Evolutionary conservation across 192 early-diverging fungal genomes (phyloP).

Genomic region (Piromyces finnis): DNA sequence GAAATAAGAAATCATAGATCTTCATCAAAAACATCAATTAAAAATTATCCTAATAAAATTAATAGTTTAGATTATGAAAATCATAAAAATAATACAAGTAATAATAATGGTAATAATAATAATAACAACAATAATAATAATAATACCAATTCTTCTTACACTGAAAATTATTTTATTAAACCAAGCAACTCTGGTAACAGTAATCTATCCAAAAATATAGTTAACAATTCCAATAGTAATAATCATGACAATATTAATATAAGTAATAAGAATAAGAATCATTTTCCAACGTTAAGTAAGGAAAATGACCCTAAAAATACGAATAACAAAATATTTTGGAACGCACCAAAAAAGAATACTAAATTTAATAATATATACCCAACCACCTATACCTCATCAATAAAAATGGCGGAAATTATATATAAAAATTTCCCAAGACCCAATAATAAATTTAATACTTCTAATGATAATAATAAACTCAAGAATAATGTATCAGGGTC

Average conservation of each 20-base stretch:
- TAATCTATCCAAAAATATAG: background rate
- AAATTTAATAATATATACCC: background rate
- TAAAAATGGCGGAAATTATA: background rate
- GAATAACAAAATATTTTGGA: background rate
- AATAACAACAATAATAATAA: too few relatives aligned
- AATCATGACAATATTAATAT: background rate
- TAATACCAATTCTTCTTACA: too few relatives aligned
- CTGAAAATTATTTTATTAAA: too few relatives aligned
- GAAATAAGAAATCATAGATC: background rate
- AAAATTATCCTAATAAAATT: background rate
- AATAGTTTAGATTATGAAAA: background rate
- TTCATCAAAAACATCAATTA: too few relatives aligned
- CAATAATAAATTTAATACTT: background rate
- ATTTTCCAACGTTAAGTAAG: background rate
- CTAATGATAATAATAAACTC: background rate
- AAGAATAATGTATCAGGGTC: background rate
- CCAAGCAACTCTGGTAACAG: background rate
- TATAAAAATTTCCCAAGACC: background rate
- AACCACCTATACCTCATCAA: background rate
- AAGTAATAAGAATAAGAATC: background rate
- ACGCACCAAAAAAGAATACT: background rate
- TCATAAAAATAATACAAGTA: background rate
- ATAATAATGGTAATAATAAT: too few relatives aligned
- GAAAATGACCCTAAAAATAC: background rate
- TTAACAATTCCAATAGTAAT: background rate